phyloP scores from a whole-genome alignment of 1,284 basidiomycete species.

The Sanghuangporus sanghuang region DNA sequence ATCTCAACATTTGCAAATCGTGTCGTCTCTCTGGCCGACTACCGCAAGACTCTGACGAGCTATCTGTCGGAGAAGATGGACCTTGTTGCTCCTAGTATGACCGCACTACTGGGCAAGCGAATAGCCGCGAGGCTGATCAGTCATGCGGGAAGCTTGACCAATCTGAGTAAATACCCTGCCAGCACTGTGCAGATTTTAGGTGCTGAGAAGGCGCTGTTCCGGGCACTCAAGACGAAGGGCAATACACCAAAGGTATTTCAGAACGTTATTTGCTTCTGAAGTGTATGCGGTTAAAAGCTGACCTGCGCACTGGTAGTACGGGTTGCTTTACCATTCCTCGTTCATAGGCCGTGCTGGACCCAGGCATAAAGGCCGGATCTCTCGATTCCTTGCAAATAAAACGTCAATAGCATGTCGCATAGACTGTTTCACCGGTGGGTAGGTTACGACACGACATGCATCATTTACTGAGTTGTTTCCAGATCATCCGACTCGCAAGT shows the following conservation, averaged over 20 bases:
- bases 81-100: slow-evolving; percentile 92
- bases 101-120: slow-evolving; percentile 91
- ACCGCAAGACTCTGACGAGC: slow-evolving; percentile 86
- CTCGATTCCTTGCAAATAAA: slow-evolving; percentile 98
- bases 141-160: slow-evolving; percentile 96
- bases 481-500: slow-evolving; percentile 89
- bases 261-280: slow-evolving; percentile 6
- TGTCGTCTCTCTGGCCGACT: slow-evolving; percentile 89
- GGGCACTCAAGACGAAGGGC: slow-evolving; percentile 97
- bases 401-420: slow-evolving; percentile 97
- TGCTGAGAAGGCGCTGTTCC: slow-evolving; percentile 97
- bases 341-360: slow-evolving; percentile 95
- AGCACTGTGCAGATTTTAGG: slow-evolving; percentile 98
- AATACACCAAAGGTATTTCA: slow-evolving; percentile 89
- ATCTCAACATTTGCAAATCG: slow-evolving; percentile 90
- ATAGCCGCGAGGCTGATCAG: slow-evolving; percentile 95
- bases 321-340: slow-evolving; percentile 88
- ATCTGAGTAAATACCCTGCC: slow-evolving; percentile 97
- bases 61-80: slow-evolving; percentile 99
- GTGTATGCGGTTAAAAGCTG: neutral
- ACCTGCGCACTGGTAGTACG: slow-evolving; percentile 54
- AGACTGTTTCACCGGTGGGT: slow-evolving; percentile 87
- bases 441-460: too few species aligned
- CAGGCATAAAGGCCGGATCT: slow-evolving; percentile 98
- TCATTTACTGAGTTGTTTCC: neutral